phyloP scores from a whole-genome alignment of 106 monocot species.

The Allium sativum region DNA sequence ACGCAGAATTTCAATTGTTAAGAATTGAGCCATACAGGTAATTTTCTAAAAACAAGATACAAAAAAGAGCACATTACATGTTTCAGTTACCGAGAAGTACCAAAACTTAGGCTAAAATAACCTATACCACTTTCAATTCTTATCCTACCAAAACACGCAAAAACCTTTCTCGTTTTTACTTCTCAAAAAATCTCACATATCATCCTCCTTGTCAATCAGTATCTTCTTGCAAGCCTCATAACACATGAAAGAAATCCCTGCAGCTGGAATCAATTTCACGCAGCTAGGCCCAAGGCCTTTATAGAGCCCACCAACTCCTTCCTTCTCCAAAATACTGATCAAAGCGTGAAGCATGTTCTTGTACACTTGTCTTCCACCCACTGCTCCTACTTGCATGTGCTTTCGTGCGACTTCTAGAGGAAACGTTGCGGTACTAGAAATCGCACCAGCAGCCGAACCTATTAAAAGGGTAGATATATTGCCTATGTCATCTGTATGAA shows the following conservation, averaged over 20 bases:
- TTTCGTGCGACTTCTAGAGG: constrained; percentile 91
- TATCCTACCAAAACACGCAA: background rate
- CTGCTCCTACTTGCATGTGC: constrained; percentile 91
- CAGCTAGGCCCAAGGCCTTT: constrained; percentile 94
- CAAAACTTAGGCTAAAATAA: no score
- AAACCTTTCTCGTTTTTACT: background rate
- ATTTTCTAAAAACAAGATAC: background rate
- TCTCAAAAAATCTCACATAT: background rate
- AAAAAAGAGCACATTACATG: background rate
- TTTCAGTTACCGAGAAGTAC: no score
- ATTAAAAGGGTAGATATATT: constrained; percentile 77
- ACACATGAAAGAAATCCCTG: constrained; percentile 97
- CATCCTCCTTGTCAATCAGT: constrained; percentile 53
- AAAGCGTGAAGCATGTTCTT: constrained; percentile 87
- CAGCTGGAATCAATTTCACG: constrained; percentile 88
- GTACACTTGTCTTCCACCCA: constrained; percentile 82
- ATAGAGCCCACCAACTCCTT: constrained; percentile 82
- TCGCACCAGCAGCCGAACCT: constrained; percentile 84
- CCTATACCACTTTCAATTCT: no score
- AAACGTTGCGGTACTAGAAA: constrained; percentile 82
- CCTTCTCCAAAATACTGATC: constrained; percentile 63
- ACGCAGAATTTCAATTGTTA: no score
- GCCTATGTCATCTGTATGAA: constrained; percentile 53
- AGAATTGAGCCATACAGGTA: no score
- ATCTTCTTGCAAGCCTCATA: constrained; percentile 98